Conservation (phyloP, 2,329 filamentous ascomycete genomes). For the Xylaria sp. region DNA sequence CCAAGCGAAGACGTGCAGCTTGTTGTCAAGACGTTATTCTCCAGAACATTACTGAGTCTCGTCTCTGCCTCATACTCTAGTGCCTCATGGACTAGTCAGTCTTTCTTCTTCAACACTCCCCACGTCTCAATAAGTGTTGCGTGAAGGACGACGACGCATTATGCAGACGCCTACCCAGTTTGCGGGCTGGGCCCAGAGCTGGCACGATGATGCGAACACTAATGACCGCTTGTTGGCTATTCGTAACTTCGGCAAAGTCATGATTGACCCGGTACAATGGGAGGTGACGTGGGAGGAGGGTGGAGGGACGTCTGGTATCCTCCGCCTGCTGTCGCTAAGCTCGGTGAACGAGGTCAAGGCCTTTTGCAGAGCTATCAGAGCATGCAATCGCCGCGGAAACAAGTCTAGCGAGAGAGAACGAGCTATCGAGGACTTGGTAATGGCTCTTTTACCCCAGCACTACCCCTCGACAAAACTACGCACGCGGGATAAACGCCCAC, state of each 20-base stretch:
- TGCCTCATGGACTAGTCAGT: neutral
- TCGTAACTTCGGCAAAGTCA: conserved; percentile 23
- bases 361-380: conserved; percentile 28
- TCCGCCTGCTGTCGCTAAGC: conserved; percentile 28
- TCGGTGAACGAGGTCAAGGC: conserved; percentile 31
- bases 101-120: neutral
- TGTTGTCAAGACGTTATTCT: neutral
- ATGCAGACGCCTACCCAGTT: conserved; percentile 21
- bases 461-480: conserved; percentile 29
- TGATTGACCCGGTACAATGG: conserved; percentile 24
- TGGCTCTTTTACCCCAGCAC: conserved; percentile 35
- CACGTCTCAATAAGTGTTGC: neutral
- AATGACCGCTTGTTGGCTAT: conserved; percentile 21
- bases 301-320: conserved; percentile 32
- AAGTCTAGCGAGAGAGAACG: conserved; percentile 33
- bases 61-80: neutral
- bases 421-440: conserved; percentile 27
- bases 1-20: neutral
- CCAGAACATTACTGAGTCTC: neutral
- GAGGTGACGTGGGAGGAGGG: conserved; percentile 29
- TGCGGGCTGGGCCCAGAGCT: conserved; percentile 30
- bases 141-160: neutral
- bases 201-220: conserved; percentile 23
- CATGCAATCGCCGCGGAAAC: conserved; percentile 23
- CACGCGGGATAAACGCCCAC: conserved; percentile 29